phyloP scores from a whole-genome alignment of 2,329 filamentous ascomycete genomes.

The Ophiosphaerella korrae region DNA sequence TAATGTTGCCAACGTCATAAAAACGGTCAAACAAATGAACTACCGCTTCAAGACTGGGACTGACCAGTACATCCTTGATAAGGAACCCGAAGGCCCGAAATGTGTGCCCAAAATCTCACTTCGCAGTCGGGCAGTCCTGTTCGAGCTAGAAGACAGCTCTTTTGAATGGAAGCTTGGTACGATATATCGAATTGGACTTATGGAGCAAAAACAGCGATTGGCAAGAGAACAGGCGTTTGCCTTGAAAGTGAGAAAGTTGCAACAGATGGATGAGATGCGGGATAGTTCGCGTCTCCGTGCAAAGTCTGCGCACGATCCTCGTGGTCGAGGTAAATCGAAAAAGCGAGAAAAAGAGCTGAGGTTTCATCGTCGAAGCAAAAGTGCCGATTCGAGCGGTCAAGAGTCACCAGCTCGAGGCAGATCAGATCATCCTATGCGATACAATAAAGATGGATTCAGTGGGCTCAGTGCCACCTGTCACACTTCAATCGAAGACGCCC shows the following conservation, averaged over 20 bases:
- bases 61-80: constrained; percentile 86
- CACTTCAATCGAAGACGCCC: constrained; percentile 76
- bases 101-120: constrained; percentile 84
- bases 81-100: constrained; percentile 84
- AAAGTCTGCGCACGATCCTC: constrained; percentile 55
- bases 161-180: constrained; percentile 97
- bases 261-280: constrained; percentile 62
- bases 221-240: constrained; percentile 89
- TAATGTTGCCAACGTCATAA: constrained; percentile 85
- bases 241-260: constrained; percentile 84
- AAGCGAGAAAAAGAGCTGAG: constrained; percentile 38
- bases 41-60: constrained; percentile 88
- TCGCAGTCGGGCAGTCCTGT: constrained; percentile 78
- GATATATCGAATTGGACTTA: constrained; percentile 86
- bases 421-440: constrained; percentile 61
- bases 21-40: constrained; percentile 87
- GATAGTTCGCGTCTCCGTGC: constrained; percentile 58
- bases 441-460: constrained; percentile 79
- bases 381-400: constrained; percentile 34
- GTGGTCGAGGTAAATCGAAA: constrained; percentile 45
- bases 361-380: constrained; percentile 49
- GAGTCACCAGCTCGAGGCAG: constrained; percentile 33
- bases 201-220: constrained; percentile 88
- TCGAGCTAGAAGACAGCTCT: constrained; percentile 92
- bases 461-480: constrained; percentile 74